Percentiles rank a stretch among this genome's conserved stretches.
phyloP scores from a whole-genome alignment of 2,329 filamentous ascomycete genomes.

The Thielaviopsis cerberus region DNA sequence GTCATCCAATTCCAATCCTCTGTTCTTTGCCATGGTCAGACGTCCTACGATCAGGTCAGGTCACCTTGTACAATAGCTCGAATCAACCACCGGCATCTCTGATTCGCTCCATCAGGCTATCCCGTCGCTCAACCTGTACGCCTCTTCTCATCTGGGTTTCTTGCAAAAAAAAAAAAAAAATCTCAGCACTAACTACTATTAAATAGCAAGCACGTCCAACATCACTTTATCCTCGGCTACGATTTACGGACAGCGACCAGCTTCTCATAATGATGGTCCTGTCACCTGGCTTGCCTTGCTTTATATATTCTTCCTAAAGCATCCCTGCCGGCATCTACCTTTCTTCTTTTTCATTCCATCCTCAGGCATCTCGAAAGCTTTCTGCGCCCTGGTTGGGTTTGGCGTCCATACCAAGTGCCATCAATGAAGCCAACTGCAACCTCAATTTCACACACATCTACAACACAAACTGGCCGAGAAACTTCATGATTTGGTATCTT shows the following conservation, averaged over 20 bases:
- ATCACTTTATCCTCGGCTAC: neutral
- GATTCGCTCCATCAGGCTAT: neutral
- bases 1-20: too few relatives aligned
- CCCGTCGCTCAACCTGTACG: neutral
- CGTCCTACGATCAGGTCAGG: neutral
- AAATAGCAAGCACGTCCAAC: too few relatives aligned
- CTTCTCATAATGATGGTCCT: neutral
- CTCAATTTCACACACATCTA: neutral
- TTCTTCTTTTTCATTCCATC: neutral
- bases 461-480: neutral
- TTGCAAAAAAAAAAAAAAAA: too few relatives aligned
- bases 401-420: neutral
- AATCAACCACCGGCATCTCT: neutral
- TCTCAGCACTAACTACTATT: neutral
- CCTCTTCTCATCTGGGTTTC: neutral
- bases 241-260: neutral
- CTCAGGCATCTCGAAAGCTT: neutral
- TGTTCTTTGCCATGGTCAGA: neutral
- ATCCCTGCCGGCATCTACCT: neutral
- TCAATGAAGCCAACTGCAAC: neutral
- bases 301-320: neutral
- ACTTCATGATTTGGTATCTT: slow-evolving; percentile 54
- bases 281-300: neutral
- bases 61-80: neutral
- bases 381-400: neutral